A percentile compares a stretch with the other conserved stretches of the same genome.
Evolutionary conservation across 306 rosid species (phyloP).

Genomic region (Oxytropis ochrocephala): DNA sequence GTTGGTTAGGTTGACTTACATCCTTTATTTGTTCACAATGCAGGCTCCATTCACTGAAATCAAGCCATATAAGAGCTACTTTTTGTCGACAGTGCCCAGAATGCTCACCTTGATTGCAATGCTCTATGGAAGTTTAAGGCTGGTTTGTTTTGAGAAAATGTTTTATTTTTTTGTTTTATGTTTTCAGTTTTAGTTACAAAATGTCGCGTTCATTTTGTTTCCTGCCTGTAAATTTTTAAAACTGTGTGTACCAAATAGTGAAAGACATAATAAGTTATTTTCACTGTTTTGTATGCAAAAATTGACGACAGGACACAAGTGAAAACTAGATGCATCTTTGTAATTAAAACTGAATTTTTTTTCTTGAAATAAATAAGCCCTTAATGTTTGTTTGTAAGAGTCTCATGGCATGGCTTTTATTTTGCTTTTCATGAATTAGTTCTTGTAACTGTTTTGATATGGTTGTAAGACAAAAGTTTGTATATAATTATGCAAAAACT

Average conservation of each 20-base stretch:
- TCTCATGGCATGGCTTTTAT: neutral
- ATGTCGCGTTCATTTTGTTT: neutral
- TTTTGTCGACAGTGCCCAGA: neutral
- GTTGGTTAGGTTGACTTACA: neutral
- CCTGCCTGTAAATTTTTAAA: neutral
- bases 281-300: neutral
- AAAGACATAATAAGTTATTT: neutral
- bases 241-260: neutral
- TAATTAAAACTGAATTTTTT: neutral
- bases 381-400: neutral
- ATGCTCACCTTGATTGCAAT: neutral
- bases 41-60: constrained; percentile 26
- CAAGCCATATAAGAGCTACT: constrained; percentile 14
- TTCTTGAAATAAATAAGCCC: neutral
- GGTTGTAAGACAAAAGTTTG: neutral
- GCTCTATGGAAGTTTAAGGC: constrained; percentile 4
- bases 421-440: neutral
- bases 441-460: neutral
- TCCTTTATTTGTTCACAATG: constrained; percentile 13
- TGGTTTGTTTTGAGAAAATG: neutral
- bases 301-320: too few relatives aligned
- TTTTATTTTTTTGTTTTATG: neutral
- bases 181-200: neutral
- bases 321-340: neutral
- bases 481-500: constrained; percentile 7